A percentile compares a stretch with the other conserved stretches of the same genome.
Evolutionary conservation across 2,329 filamentous ascomycete species (phyloP).

Genomic region (Phialophora expanda): DNA sequence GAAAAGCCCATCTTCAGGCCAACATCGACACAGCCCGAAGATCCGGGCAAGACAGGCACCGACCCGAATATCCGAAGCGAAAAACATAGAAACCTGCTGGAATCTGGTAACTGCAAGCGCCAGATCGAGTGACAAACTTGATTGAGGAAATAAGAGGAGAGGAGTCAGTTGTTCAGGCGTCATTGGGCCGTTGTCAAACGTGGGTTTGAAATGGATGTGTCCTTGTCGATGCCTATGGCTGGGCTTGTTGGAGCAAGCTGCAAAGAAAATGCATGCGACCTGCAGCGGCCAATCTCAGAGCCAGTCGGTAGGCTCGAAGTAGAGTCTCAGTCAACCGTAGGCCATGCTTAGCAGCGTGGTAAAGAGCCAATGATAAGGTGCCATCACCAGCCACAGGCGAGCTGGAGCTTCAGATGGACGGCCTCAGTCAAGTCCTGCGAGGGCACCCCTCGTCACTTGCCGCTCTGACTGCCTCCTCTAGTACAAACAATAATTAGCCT

Average conservation of each 20-base stretch:
- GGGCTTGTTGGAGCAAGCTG: conserved; percentile 21
- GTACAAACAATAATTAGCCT: conserved; percentile 7
- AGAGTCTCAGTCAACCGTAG: conserved; percentile 19
- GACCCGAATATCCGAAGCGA: conserved; percentile 13
- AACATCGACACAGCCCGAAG: background rate
- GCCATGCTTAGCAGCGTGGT: conserved; percentile 10
- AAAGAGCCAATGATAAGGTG: conserved; percentile 21
- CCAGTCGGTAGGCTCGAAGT: conserved; percentile 29
- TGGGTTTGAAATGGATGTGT: conserved; percentile 33
- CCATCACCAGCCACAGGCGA: conserved; percentile 25
- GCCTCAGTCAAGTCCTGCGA: conserved; percentile 10
- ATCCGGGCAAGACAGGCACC: conserved; percentile 4
- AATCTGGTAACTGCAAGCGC: conserved; percentile 24
- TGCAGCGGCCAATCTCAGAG: conserved; percentile 33
- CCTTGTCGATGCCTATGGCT: conserved; percentile 28
- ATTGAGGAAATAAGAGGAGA: conserved; percentile 15
- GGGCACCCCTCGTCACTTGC: conserved; percentile 21
- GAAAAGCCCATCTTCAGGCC: conserved; percentile 5
- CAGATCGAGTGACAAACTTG: conserved; percentile 27
- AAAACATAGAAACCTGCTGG: conserved; percentile 8
- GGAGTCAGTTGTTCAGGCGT: conserved; percentile 17
- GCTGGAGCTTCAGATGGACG: conserved; percentile 19
- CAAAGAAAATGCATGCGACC: conserved; percentile 30
- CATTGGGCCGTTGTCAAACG: conserved; percentile 25
- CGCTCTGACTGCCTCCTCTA: conserved; percentile 14